phyloP scores from a whole-genome alignment of 345 rosid genomes.

The Cardamine occulta region DNA sequence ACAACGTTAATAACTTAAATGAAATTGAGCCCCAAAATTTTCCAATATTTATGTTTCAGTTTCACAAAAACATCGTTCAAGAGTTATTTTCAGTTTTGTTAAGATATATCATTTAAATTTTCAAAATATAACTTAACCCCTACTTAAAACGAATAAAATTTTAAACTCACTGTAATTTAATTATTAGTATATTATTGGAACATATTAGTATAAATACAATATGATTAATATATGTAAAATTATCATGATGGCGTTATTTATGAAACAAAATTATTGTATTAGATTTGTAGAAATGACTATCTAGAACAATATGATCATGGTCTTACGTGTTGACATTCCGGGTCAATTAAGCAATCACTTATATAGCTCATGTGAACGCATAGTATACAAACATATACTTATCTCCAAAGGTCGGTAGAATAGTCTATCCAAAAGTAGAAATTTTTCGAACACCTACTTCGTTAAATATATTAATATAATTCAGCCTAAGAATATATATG shows the following conservation, averaged over 20 bases:
- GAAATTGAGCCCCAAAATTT: neutral
- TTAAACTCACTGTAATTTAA: neutral
- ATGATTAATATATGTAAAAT: neutral
- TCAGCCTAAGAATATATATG: neutral
- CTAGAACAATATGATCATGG: neutral
- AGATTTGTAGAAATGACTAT: neutral
- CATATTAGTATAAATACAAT: neutral
- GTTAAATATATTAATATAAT: neutral
- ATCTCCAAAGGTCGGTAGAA: conserved; percentile 17
- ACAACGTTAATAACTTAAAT: neutral
- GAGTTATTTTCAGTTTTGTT: neutral
- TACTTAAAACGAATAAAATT: neutral
- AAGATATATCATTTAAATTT: neutral
- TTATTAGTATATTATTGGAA: neutral
- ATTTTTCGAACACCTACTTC: conserved; percentile 24
- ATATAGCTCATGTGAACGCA: conserved; percentile 36
- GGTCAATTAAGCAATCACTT: conserved; percentile 35
- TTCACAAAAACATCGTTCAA: neutral
- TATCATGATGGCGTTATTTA: neutral
- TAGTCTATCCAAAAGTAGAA: conserved; percentile 31
- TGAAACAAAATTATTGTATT: neutral
- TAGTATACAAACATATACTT: conserved; percentile 5
- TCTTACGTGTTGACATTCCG: conserved; percentile 12
- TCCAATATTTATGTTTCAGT: neutral
- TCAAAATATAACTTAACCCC: neutral